Conservation (phyloP, 1,284 basidiomycete species). For the Cystobasidium pallidum region DNA sequence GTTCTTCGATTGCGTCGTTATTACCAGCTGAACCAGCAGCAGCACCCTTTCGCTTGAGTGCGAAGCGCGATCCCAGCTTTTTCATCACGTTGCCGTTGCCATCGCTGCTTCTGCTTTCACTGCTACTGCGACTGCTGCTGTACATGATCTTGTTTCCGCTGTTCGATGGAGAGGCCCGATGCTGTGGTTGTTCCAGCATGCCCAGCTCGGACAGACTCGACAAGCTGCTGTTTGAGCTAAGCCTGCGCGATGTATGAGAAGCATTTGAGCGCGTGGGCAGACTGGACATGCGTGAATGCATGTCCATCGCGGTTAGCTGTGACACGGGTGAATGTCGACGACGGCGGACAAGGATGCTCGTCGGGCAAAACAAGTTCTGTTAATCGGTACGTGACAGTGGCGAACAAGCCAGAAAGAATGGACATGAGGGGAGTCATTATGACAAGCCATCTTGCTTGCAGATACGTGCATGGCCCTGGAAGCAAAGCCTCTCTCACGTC, state of each 20-base stretch:
- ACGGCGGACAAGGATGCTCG: too few relatives aligned
- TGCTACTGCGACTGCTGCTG: too few relatives aligned
- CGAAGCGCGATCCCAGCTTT: conserved; percentile 21
- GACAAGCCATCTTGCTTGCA: too few relatives aligned
- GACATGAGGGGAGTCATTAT: too few relatives aligned
- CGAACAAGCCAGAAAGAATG: too few relatives aligned
- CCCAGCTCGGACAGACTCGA: conserved; percentile 26
- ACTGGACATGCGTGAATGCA: not conserved
- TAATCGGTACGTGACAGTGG: too few relatives aligned
- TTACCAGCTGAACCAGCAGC: not conserved
- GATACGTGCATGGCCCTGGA: too few relatives aligned
- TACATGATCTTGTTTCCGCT: too few relatives aligned
- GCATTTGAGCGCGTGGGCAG: conserved; percentile 6
- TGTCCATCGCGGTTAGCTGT: not conserved
- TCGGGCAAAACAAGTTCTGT: too few relatives aligned
- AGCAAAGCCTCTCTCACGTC: too few relatives aligned
- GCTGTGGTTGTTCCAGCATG: conserved; percentile 2
- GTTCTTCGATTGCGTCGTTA: conserved; percentile 22
- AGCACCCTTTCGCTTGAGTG: conserved; percentile 11
- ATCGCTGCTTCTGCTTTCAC: not conserved
- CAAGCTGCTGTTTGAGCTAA: conserved; percentile 21
- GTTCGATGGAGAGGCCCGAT: not conserved
- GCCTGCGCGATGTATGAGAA: conserved; percentile 16
- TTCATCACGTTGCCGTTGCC: conserved; percentile 29
- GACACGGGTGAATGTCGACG: too few relatives aligned